phyloP scores from a whole-genome alignment of 1,284 basidiomycete genomes.

The Amylostereum chailletii region DNA sequence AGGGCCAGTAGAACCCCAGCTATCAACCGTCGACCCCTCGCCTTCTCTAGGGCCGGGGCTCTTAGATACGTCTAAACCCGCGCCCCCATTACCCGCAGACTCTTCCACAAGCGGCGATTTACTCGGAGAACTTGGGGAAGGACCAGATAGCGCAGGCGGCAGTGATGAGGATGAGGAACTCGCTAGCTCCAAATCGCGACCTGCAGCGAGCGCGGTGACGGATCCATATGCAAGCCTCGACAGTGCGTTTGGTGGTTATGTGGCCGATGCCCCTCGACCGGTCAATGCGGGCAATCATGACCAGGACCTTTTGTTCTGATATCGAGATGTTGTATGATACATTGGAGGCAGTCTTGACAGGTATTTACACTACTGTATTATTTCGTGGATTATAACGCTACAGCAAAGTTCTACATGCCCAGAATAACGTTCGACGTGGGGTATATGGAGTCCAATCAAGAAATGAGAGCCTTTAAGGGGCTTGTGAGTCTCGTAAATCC shows the following conservation, averaged over 20 bases:
- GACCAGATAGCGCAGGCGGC: conserved; percentile 19
- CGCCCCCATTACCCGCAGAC: conserved; percentile 18
- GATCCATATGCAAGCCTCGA: conserved; percentile 75
- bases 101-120: conserved; percentile 11
- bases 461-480: conserved; percentile 29
- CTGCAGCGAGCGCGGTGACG: conserved; percentile 12
- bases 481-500: conserved; percentile 31
- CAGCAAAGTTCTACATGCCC: too few relatives aligned
- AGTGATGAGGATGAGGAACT: conserved; percentile 18
- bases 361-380: too few relatives aligned
- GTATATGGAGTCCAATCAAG: conserved; percentile 13
- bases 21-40: background rate
- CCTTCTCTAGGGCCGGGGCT: background rate
- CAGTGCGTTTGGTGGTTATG: conserved; percentile 60
- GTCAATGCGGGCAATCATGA: background rate
- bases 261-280: conserved; percentile 56
- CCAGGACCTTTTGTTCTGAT: conserved; percentile 50
- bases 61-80: conserved; percentile 10
- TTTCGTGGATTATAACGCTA: too few relatives aligned
- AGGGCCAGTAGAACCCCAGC: conserved; percentile 50
- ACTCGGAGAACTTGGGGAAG: conserved; percentile 20
- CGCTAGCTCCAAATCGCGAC: conserved; percentile 3
- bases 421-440: too few relatives aligned
- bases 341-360: background rate
- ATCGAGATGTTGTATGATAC: conserved; percentile 3